These are phyloP conservation scores for Pseudocercospora vitis DNA, from an alignment of 2,329 filamentous ascomycete species.

Conservation along the genomic window DNA sequence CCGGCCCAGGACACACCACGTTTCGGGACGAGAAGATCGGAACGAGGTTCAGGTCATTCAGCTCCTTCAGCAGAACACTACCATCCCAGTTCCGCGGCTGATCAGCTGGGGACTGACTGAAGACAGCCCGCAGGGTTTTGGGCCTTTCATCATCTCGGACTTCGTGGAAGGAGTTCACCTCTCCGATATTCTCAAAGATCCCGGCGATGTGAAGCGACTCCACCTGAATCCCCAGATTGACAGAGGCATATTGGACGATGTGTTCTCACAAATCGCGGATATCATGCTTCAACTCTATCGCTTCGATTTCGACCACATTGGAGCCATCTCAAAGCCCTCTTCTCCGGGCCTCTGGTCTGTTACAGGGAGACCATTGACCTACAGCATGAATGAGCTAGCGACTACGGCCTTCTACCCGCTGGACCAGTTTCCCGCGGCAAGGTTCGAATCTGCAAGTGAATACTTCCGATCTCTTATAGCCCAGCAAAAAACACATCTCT, in stretches of 20 bases:
- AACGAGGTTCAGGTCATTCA: background rate
- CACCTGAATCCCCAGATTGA: conserved; percentile 16
- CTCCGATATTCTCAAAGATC: background rate
- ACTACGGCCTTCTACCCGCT: conserved; percentile 36
- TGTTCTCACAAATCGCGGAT: conserved; percentile 28
- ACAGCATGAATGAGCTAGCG: conserved; percentile 44
- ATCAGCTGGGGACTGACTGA: background rate
- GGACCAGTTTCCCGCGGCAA: conserved; percentile 33
- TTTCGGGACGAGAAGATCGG: background rate
- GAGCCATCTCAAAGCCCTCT: conserved; percentile 39
- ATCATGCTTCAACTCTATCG: conserved; percentile 38
- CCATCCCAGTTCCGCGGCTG: background rate
- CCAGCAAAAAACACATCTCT: conserved; percentile 42
- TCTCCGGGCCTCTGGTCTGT: conserved; percentile 36
- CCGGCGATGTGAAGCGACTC: background rate
- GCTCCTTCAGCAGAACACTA: background rate
- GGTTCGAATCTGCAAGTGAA: conserved; percentile 37
- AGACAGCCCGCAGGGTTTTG: background rate
- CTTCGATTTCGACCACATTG: conserved; percentile 37
- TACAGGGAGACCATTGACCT: conserved; percentile 41
- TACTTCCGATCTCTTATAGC: conserved; percentile 36
- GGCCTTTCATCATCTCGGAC: background rate
- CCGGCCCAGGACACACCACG: background rate
- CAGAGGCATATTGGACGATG: conserved; percentile 23
- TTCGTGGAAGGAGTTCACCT: background rate